These are phyloP conservation scores for Aureoboletus auriporus DNA, from an alignment of 768 basidiomycete genomes.

Conservation along the genomic window DNA sequence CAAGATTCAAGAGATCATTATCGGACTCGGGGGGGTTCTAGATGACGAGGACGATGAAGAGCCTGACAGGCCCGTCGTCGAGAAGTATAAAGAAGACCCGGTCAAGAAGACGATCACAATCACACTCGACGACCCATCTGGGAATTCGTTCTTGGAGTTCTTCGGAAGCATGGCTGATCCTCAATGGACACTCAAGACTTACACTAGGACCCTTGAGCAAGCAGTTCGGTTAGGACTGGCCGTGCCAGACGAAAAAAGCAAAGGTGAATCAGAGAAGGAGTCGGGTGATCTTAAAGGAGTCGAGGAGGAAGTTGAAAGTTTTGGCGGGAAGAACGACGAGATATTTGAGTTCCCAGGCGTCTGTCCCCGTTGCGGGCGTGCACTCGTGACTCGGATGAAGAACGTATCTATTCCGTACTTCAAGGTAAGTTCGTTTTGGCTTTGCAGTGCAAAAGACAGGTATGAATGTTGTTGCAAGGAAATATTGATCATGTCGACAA, in stretches of 20 bases:
- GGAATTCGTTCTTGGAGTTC: slow-evolving; percentile 97
- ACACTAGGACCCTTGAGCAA: slow-evolving; percentile 74
- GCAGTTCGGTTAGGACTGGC: slow-evolving; percentile 77
- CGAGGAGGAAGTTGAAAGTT: slow-evolving; percentile 13
- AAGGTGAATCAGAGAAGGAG: background rate
- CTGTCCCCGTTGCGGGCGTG: slow-evolving; percentile 86
- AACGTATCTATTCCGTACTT: slow-evolving; percentile 96
- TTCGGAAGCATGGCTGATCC: slow-evolving; percentile 82
- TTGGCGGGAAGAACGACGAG: slow-evolving; percentile 67
- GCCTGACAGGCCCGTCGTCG: slow-evolving; percentile 25
- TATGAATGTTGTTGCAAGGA: slow-evolving; percentile 49
- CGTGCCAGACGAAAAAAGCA: slow-evolving; percentile 39
- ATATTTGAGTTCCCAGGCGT: slow-evolving; percentile 82
- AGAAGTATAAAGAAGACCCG: slow-evolving; percentile 36
- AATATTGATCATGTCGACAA: slow-evolving; percentile 96
- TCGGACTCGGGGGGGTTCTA: slow-evolving; percentile 58
- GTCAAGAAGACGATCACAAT: slow-evolving; percentile 76
- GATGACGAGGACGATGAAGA: slow-evolving; percentile 50
- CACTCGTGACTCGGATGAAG: slow-evolving; percentile 89
- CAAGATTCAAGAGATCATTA: slow-evolving; percentile 76
- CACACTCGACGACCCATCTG: slow-evolving; percentile 87
- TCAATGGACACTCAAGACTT: slow-evolving; percentile 87
- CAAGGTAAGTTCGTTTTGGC: slow-evolving; percentile 50
- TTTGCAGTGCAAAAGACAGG: background rate
- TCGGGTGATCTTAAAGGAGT: background rate